Evolutionary conservation across 257 asterid species (phyloP).

Genomic region (Solanum bulbocastanum): DNA sequence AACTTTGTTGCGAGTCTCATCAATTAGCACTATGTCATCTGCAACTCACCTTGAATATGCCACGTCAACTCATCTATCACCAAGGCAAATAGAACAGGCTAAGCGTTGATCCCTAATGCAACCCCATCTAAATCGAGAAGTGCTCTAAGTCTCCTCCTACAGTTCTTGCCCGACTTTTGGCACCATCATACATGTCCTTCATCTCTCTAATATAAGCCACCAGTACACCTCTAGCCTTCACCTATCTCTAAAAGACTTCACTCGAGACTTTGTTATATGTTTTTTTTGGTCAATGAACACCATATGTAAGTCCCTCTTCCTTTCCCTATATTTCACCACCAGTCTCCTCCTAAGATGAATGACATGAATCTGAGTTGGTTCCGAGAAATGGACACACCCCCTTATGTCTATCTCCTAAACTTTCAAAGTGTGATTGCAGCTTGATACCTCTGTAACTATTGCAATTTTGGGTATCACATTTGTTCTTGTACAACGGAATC

Average conservation of each 20-base stretch:
- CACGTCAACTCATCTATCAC: neutral
- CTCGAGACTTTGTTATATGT: neutral
- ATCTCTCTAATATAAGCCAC: neutral
- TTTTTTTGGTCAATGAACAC: neutral
- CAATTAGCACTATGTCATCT: neutral
- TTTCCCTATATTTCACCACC: neutral
- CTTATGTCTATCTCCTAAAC: neutral
- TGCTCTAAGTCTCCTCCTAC: neutral
- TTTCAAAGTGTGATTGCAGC: neutral
- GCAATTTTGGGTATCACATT: neutral
- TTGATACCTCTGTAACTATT: neutral
- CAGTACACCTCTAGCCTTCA: neutral
- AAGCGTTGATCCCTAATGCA: neutral
- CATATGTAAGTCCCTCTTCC: neutral
- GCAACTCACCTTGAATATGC: neutral
- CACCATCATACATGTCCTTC: neutral
- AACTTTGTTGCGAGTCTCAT: neutral
- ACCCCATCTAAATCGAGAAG: neutral
- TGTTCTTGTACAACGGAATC: neutral
- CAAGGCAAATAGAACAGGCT: neutral
- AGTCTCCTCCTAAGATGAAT: neutral
- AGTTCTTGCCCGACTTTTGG: neutral
- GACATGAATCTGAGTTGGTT: neutral
- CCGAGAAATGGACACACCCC: neutral
- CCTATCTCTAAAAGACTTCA: neutral